Base-by-base conservation (phyloP, 805 yeast species). In the Kodamaea neixiangensis region DNA sequence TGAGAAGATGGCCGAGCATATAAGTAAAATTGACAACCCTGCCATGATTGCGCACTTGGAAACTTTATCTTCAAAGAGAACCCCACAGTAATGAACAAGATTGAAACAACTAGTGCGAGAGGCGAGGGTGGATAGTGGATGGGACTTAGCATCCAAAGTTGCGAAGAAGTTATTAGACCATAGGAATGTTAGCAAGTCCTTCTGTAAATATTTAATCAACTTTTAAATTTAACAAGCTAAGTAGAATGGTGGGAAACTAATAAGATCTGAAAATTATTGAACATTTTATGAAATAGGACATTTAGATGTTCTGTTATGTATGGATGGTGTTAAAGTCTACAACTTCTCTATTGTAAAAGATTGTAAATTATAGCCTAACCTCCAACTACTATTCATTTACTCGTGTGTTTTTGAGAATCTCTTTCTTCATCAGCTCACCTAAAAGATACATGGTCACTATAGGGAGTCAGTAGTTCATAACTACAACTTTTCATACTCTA, bases 401-500 rank as follows among this genome's bases (percentile, higher is more conserved):
- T 25, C 7, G 31, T 25, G 7, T 25, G 31, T 25, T 25, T 5
- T 13, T 25, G 29, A 22, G 29, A 7, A 10, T 25, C 31, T 25
- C 31, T 3, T 3, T 13, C 11, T 7, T 25, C 31, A 25, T 7
- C 31, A 9, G 9, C 29, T 22, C 29, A 22, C 29, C 29, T 22
- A 22, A 6, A 6, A 22, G 9, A 22, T 22, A 6, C 9, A 5
- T 22, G 7, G 29, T 22, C 9, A 6, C 29, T 6, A 22, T 5
- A 6, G 29, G 29, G 29, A 22, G 7, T 22, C 9, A 13, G 5
- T 25, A 25, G 31, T 25, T 25, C 7, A 25, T n/a, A n/a, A 25
- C 10, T 75, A 94, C 67, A 94, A 76, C 78, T 94, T 94, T 76
- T 94, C 96, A 69, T 94, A 94, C 63, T 93, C 98, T 55, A 93